A percentile compares a stretch with the other conserved stretches of the same genome.
phyloP scores from a whole-genome alignment of 1,284 basidiomycete species.

The Melampsora medusae region DNA sequence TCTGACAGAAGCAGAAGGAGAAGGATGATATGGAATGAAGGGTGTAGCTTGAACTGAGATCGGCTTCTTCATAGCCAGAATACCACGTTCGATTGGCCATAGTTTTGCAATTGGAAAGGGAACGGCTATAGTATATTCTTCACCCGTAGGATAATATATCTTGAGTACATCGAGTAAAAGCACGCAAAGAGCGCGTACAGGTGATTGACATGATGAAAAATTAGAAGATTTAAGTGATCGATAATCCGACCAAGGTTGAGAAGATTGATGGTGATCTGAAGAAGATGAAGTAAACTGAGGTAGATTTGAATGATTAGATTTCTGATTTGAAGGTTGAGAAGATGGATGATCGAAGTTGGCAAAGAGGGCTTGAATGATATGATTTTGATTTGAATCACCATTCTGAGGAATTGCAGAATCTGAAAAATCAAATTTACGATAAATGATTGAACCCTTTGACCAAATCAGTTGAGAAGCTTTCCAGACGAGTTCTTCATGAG shows the following conservation, averaged over 20 bases:
- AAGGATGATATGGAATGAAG: constrained; percentile 61
- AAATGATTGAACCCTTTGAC: constrained; percentile 41
- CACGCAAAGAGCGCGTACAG: constrained; percentile 67
- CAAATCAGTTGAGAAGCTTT: constrained; percentile 41
- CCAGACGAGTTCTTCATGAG: constrained; percentile 39
- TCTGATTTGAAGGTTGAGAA: constrained; percentile 8
- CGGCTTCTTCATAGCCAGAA: constrained; percentile 59
- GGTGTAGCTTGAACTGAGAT: constrained; percentile 34
- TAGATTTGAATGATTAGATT: neutral
- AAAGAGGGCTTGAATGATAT: constrained; percentile 44
- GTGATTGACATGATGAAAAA: constrained; percentile 34
- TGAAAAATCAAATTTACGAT: constrained; percentile 43
- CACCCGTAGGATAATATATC: constrained; percentile 71
- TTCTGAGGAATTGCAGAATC: constrained; percentile 8
- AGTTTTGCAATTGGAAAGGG: constrained; percentile 75
- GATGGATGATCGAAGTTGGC: constrained; percentile 33
- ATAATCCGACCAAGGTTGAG: constrained; percentile 40
- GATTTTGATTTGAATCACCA: constrained; percentile 19
- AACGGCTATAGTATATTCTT: constrained; percentile 73
- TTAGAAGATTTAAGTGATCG: constrained; percentile 21
- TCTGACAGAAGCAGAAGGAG: constrained; percentile 65
- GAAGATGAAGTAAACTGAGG: neutral
- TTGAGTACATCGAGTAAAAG: constrained; percentile 73
- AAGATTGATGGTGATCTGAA: neutral
- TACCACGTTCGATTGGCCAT: constrained; percentile 73